Evolutionary conservation across 2,329 filamentous ascomycete genomes (phyloP).

Genomic region (Clarireedia homoeocarpa): DNA sequence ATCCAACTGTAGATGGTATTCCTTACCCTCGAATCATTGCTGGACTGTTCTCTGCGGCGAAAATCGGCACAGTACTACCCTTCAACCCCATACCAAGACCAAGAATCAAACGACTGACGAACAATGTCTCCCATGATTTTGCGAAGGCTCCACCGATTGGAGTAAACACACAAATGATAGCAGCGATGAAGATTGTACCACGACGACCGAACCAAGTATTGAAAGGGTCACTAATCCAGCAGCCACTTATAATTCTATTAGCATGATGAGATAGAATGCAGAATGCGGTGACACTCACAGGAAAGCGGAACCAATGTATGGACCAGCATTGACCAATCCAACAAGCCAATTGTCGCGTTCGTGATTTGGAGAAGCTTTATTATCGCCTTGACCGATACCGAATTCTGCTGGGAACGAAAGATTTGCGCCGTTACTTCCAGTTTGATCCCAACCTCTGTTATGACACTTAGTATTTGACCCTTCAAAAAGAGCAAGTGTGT

Average conservation of each 20-base stretch:
- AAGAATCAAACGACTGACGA: constrained; percentile 45
- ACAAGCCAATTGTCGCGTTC: constrained; percentile 39
- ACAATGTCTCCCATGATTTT: constrained; percentile 51
- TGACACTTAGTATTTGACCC: not conserved
- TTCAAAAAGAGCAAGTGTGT: not conserved
- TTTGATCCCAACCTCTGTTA: constrained; percentile 18
- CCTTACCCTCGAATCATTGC: constrained; percentile 37
- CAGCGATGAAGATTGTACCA: constrained; percentile 68
- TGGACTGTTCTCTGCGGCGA: constrained; percentile 46
- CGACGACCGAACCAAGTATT: constrained; percentile 58
- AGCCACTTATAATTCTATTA: constrained; percentile 41
- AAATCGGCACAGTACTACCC: constrained; percentile 40
- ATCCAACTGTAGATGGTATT: too few relatives aligned
- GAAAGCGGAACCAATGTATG: constrained; percentile 41
- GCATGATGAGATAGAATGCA: constrained; percentile 14
- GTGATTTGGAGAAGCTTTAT: not conserved
- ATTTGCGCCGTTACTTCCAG: constrained; percentile 39
- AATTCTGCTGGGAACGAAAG: constrained; percentile 39
- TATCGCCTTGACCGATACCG: constrained; percentile 34
- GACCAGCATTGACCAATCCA: constrained; percentile 50
- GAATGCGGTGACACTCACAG: constrained; percentile 17
- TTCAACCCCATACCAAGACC: constrained; percentile 55
- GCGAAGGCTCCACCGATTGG: constrained; percentile 51
- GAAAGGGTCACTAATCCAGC: constrained; percentile 59
- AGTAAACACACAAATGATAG: constrained; percentile 45